phyloP scores from a whole-genome alignment of 805 yeast species.

The Myxozyma mucilagina region DNA sequence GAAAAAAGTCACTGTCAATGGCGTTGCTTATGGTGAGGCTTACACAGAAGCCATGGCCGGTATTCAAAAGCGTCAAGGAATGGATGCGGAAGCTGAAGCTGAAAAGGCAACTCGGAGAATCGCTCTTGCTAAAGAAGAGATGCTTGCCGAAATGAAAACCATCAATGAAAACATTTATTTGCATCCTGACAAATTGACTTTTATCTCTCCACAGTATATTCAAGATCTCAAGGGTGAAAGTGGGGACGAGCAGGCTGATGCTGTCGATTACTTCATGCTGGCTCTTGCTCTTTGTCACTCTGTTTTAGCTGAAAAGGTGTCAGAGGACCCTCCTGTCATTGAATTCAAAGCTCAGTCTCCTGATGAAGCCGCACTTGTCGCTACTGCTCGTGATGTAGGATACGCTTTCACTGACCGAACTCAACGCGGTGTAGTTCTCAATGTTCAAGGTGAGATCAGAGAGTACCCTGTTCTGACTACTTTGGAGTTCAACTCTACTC shows the following conservation, averaged over 20 bases:
- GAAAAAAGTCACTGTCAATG: slow-evolving; percentile 69
- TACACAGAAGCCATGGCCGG: slow-evolving; percentile 80
- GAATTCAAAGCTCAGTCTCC: slow-evolving; percentile 79
- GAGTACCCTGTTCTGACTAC: slow-evolving; percentile 55
- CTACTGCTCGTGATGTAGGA: slow-evolving; percentile 73
- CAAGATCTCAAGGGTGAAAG: slow-evolving; percentile 50
- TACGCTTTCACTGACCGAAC: slow-evolving; percentile 58
- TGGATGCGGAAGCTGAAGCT: slow-evolving; percentile 55
- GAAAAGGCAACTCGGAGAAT: slow-evolving; percentile 47
- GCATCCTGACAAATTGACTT: slow-evolving; percentile 54
- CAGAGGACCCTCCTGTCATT: slow-evolving; percentile 41
- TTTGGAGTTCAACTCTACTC: slow-evolving; percentile 65
- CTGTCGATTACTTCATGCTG: slow-evolving; percentile 60
- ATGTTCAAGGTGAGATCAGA: slow-evolving; percentile 48
- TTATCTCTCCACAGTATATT: slow-evolving; percentile 60
- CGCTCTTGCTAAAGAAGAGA: slow-evolving; percentile 46
- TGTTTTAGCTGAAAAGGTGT: slow-evolving; percentile 62
- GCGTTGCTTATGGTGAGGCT: slow-evolving; percentile 68
- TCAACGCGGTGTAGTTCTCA: slow-evolving; percentile 49
- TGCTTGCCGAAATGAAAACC: slow-evolving; percentile 49
- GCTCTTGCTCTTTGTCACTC: slow-evolving; percentile 74
- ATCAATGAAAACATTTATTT: slow-evolving; percentile 51
- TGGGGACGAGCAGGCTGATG: slow-evolving; percentile 47
- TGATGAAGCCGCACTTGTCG: slow-evolving; percentile 79
- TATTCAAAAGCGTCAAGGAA: slow-evolving; percentile 62